A percentile compares a stretch with the other conserved stretches of the same genome.
These are phyloP conservation scores for Mycena filopes DNA, from an alignment of 768 basidiomycete genomes.

Conservation along the genomic window DNA sequence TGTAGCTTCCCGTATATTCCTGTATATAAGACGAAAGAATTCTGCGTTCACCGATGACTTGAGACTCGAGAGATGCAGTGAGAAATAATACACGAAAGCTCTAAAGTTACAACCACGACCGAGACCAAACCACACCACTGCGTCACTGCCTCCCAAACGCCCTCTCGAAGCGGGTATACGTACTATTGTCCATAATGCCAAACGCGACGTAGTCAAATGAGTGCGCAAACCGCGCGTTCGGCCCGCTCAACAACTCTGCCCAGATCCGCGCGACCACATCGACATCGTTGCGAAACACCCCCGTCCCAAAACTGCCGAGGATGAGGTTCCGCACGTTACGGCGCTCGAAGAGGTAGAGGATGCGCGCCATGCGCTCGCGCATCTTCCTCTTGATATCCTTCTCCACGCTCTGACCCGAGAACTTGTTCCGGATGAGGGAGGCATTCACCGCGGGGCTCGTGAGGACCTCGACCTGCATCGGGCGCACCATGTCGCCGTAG, in stretches of 20 bases:
- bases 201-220: slow-evolving; percentile 9
- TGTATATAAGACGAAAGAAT: no score
- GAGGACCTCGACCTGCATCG: slow-evolving; percentile 55
- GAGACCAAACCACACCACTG: no score
- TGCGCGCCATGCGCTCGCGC: slow-evolving; percentile 77
- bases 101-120: no score
- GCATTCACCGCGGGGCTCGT: slow-evolving; percentile 70
- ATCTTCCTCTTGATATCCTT: slow-evolving; percentile 62
- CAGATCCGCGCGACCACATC: slow-evolving; percentile 67
- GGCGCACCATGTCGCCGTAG: slow-evolving; percentile 61
- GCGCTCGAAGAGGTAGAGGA: slow-evolving; percentile 71
- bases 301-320: slow-evolving; percentile 81
- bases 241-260: slow-evolving; percentile 60
- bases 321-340: slow-evolving; percentile 68
- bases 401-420: background rate
- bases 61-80: no score
- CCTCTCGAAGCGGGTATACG: background rate
- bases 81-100: no score
- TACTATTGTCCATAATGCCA: background rate
- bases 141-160: no score
- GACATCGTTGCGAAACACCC: slow-evolving; percentile 76
- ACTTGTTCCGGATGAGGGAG: background rate
- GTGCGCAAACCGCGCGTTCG: background rate
- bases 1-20: no score
- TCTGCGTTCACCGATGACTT: no score